A percentile compares a stretch with the other conserved stretches of the same genome.
These are phyloP conservation scores for Komagataella ulmi DNA, from an alignment of 805 yeast species.

Conservation along the genomic window DNA sequence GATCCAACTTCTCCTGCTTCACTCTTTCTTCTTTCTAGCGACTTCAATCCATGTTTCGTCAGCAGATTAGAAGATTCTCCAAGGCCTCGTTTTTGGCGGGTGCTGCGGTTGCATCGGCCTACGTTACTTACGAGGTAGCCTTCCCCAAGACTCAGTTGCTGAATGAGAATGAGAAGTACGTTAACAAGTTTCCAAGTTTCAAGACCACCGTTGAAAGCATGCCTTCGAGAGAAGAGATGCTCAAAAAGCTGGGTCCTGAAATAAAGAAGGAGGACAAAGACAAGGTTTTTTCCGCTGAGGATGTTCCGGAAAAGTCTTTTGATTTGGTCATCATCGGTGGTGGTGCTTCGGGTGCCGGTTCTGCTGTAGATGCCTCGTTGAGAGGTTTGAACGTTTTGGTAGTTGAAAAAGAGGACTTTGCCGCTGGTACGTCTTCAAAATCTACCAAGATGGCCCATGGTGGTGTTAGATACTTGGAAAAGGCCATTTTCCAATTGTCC, in stretches of 20 bases:
- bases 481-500: conserved; percentile 86
- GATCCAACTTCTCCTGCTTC: background rate
- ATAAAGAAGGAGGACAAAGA: conserved; percentile 2
- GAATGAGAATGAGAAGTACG: conserved; percentile 1
- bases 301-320: conserved; percentile 32
- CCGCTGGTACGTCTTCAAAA: conserved; percentile 85
- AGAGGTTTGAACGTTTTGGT: conserved; percentile 85
- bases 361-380: conserved; percentile 82
- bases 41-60: background rate
- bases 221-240: conserved; percentile 41
- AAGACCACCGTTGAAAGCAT: conserved; percentile 31
- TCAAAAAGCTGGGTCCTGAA: conserved; percentile 27
- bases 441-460: conserved; percentile 97
- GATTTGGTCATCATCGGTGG: conserved; percentile 90
- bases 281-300: conserved; percentile 7
- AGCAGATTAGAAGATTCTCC: conserved; percentile 1
- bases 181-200: conserved; percentile 22
- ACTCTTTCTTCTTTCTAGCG: background rate
- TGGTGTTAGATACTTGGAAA: conserved; percentile 90
- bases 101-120: background rate
- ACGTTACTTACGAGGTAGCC: background rate
- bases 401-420: conserved; percentile 81
- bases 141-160: background rate
- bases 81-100: background rate
- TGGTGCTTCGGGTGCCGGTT: conserved; percentile 93